Evolutionary conservation across 345 rosid species (phyloP), one percentile per base, ranked within the genome.

Genomic region (Moricandia moricandioides): DNA sequence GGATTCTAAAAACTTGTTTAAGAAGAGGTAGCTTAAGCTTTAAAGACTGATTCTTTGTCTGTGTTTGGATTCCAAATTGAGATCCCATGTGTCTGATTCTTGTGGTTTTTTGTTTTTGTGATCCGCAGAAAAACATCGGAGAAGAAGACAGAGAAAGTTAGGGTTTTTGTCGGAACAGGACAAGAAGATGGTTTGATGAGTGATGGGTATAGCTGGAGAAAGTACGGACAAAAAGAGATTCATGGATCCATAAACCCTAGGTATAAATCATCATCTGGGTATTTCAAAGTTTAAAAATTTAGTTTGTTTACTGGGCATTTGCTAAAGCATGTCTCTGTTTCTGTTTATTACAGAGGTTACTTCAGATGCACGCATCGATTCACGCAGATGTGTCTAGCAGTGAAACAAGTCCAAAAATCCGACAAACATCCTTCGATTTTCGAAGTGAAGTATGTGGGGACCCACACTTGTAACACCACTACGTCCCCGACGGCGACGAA

Each of bases 221-320:
- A 94, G 64, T 94, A 94, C 55, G 98, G 98, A 7, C 98, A 94
- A 64, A 94, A 94, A 61, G 87, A 81, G 64, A 94, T 94, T 69
- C 93, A 85, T 61, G 98, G 96, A 71, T 80, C 93, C 47, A 85
- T 49, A 3, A 80, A 65, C 75, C 98, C 97, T 2, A 90, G 97
- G 98, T 91, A 21, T 21, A 21, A 21, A 21, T 21, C 24, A 21
- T 21, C 24, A 21, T 21, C 24, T 21, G 24, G 24, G 24, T 21
- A 21, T 21, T 21, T 17, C 8, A 0, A 4, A 2, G 31, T 7
- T 17, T 71, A 11, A 40, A 40, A 12, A 27, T 12, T 14, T 72
- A 2, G 31, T 16, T 6, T 39, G 21, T 0, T 6, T 29, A 1
- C 4, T 24, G 13, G 7, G 35, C 0, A 29, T 29, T 40, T 76